Evolutionary conservation across 306 rosid species (phyloP), one percentile per base, ranked within the genome.

Genomic region (Cucurbita moschata): DNA sequence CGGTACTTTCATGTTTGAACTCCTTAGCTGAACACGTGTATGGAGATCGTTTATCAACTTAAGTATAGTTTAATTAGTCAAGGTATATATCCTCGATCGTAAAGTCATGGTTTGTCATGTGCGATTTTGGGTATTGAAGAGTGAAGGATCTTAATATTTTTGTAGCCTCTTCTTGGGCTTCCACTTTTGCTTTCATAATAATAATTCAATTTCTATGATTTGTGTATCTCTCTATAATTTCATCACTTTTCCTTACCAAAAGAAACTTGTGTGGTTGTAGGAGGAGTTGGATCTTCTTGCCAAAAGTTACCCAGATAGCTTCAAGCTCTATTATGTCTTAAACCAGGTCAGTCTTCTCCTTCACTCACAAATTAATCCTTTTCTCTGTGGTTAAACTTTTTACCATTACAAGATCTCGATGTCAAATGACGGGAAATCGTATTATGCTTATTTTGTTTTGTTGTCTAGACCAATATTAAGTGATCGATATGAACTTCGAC

Each of bases 251-350:
- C 23, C 54, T 66, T 44, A 66, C 39, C 54, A 44, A 66, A 66
- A 43, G 54, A 44, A 44, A 44, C 40, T 66, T 21, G 39, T 44
- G 58, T 69, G 73, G 3, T 69, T 83, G 84, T 94, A 95, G 97
- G 96, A 91, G 63, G 99, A 89, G 82, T 81, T 95, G 81, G 93
- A 91, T 26, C 81, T 86, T 59, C 96, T 95, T 68, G 82, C 96
- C 37, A 7, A 82, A 70, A 88, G 86, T 64, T 86, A 89, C 76
- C 86, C 96, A 1, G 93, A 83, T 72, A 87, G 82, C 71, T 95
- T 95, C 81, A 86, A 85, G 64, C 30, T 89, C 75, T 89, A 79
- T 84, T 89, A 84, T 43, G 97, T 95, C 73, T 75, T 95, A 69
- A 95, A 95, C 81, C 91, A 95, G 97, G 99, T 90, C 44, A 55